Conservation (phyloP, 2,329 filamentous ascomycete species). For the Aspergillus niger region DNA sequence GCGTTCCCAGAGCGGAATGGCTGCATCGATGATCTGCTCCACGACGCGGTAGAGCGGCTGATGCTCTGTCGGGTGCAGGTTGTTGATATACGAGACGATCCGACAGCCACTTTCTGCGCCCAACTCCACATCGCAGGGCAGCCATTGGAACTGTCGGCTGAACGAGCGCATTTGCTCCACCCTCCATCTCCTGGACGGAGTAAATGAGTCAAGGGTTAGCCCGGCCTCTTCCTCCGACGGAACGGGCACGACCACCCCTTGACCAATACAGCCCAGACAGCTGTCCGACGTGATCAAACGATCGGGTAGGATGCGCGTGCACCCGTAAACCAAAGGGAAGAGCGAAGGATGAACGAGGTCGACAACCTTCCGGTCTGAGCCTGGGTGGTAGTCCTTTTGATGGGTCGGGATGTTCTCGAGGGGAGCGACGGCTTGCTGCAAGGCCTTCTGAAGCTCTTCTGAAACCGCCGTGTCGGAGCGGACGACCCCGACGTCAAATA, state of each 20-base stretch:
- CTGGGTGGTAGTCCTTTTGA: slow-evolving; percentile 65
- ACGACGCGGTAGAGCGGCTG: slow-evolving; percentile 37
- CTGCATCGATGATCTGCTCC: slow-evolving; percentile 39
- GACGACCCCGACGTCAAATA: slow-evolving; percentile 50
- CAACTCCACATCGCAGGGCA: slow-evolving; percentile 43
- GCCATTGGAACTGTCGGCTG: slow-evolving; percentile 50
- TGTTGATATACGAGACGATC: slow-evolving; percentile 48
- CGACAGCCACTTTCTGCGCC: slow-evolving; percentile 19
- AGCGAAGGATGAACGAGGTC: slow-evolving; percentile 66
- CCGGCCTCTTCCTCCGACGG: neutral
- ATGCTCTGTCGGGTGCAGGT: slow-evolving; percentile 41
- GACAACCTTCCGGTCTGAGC: slow-evolving; percentile 59
- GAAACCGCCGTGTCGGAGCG: slow-evolving; percentile 58
- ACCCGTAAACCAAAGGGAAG: slow-evolving; percentile 37
- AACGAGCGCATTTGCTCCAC: neutral
- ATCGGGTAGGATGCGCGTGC: slow-evolving; percentile 26
- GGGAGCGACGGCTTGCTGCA: slow-evolving; percentile 50
- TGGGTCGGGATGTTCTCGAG: slow-evolving; percentile 53
- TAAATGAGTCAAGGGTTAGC: no score
- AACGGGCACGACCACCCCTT: slow-evolving; percentile 12
- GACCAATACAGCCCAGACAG: slow-evolving; percentile 20
- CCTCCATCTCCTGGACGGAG: neutral
- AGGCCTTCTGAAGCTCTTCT: slow-evolving; percentile 40
- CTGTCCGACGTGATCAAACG: slow-evolving; percentile 23
- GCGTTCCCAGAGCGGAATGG: slow-evolving; percentile 52